phyloP scores from a whole-genome alignment of 345 rosid genomes.

The Populus davidiana region DNA sequence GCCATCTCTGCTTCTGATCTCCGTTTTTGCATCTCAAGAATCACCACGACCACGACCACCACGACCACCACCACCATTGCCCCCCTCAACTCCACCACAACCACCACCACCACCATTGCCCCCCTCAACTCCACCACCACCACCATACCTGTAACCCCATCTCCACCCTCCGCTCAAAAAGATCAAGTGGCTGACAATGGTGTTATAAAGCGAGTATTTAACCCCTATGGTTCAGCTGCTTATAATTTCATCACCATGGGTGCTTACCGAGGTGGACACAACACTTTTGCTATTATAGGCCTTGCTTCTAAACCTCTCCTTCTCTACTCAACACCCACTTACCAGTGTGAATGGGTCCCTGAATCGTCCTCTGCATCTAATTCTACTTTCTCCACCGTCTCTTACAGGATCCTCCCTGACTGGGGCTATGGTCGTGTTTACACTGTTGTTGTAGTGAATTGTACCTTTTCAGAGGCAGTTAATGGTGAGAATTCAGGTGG shows the following conservation, averaged over 20 bases:
- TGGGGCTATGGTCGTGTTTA: constrained; percentile 95
- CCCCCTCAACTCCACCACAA: constrained; percentile 8
- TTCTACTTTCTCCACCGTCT: constrained; percentile 24
- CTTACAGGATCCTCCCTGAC: constrained; percentile 69
- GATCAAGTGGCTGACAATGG: constrained; percentile 52
- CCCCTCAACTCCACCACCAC: background rate
- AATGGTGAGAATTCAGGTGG: constrained; percentile 74
- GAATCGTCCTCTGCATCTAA: background rate
- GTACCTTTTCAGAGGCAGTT: constrained; percentile 56
- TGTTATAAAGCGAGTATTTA: constrained; percentile 54
- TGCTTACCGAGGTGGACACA: constrained; percentile 71
- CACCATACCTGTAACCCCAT: background rate
- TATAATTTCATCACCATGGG: constrained; percentile 80
- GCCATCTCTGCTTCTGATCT: constrained; percentile 68
- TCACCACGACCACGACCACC: constrained; percentile 29
- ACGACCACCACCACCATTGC: constrained; percentile 10
- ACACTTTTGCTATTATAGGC: constrained; percentile 69
- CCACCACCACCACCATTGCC: constrained; percentile 12
- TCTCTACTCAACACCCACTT: constrained; percentile 58
- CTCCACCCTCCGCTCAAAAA: constrained; percentile 12
- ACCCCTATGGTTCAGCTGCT: constrained; percentile 68
- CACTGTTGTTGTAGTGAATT: constrained; percentile 79
- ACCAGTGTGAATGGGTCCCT: constrained; percentile 66
- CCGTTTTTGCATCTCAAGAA: constrained; percentile 68
- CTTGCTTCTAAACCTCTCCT: constrained; percentile 84